Conservation (phyloP, 2,329 filamentous ascomycete species). For the Pestalotiopsis fici region DNA sequence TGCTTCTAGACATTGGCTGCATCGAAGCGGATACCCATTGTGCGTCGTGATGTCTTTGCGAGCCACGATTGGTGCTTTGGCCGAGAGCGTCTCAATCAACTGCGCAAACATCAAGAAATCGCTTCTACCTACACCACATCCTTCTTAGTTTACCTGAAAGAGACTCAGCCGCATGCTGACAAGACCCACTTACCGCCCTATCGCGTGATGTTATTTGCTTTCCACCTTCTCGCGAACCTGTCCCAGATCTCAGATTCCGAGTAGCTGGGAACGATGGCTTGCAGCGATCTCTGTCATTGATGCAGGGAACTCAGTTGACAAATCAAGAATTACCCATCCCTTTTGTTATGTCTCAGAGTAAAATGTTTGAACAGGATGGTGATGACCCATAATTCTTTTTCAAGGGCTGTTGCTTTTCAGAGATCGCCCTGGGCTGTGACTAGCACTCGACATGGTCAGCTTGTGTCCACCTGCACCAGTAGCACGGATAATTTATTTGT, state of each 20-base stretch:
- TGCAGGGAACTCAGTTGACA: background rate
- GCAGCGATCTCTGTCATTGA: background rate
- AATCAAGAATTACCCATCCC: background rate
- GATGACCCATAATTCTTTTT: background rate
- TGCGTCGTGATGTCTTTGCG: too few relatives aligned
- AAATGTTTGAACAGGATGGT: background rate
- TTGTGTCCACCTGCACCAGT: background rate
- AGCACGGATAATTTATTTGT: background rate
- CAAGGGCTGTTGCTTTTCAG: background rate
- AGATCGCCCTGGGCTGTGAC: background rate
- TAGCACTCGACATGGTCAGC: background rate
- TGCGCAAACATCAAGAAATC: background rate
- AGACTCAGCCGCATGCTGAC: background rate
- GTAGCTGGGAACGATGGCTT: background rate
- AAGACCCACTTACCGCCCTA: background rate
- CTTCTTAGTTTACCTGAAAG: background rate
- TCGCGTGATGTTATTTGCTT: background rate
- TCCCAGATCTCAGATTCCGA: background rate
- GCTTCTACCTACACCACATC: background rate
- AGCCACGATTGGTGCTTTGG: too few relatives aligned
- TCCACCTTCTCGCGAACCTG: background rate
- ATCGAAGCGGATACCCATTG: too few relatives aligned
- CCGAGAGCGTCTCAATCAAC: background rate
- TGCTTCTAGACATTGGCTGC: too few relatives aligned
- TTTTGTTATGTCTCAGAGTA: background rate